Evolutionary conservation across 306 rosid genomes (phyloP), one percentile per base, ranked within the genome.

Genomic region (Argentina anserina): DNA sequence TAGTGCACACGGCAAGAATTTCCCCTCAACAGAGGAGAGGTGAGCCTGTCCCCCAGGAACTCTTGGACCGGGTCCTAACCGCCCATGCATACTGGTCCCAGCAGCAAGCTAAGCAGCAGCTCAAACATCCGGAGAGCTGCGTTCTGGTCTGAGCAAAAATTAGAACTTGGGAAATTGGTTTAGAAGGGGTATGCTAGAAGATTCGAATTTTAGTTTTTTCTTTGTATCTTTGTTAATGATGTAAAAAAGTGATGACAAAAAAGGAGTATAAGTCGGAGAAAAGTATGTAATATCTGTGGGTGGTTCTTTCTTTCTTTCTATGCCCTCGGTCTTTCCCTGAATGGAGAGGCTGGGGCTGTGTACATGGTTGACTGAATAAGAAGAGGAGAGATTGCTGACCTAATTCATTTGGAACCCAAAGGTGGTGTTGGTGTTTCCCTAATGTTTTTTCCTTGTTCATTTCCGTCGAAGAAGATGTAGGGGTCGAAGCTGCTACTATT

Each of bases 21-120:
- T 84, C 98, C 59, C 96, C 98, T 3, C 98, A 87, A 67, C 98
- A 92, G 72, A 88, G 98, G 74, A 85, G 98, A 79, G 98, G 98
- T 59, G 92, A 92, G 74, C 96, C 98, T 47, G 98, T 92, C 12
- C 98, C 98, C 0, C 98, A 92, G 74, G 89, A 90, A 55, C 96
- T 92, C 56, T 81, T 92, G 90, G 96, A 92, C 67, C 82, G 98
- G 79, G 98, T 92, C 83, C 69, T 92, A 61, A 53, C 74, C 6
- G 95, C 98, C 37, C 94, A 92, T 6, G 86, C 94, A 12, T 88
- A 77, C 78, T 92, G 98, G 98, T 88, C 96, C 80, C 90, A 86
- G 29, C 93, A 86, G 58, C 96, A 89, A 72, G 84, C 90, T 67
- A 92, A 86, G 70, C 90, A 88, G 70, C 97, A 87, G 75, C 87